A percentile compares a stretch with the other conserved stretches of the same genome.
Evolutionary conservation across 768 basidiomycete genomes (phyloP).

Genomic region (Rhodosporidiobolus odoratus): DNA sequence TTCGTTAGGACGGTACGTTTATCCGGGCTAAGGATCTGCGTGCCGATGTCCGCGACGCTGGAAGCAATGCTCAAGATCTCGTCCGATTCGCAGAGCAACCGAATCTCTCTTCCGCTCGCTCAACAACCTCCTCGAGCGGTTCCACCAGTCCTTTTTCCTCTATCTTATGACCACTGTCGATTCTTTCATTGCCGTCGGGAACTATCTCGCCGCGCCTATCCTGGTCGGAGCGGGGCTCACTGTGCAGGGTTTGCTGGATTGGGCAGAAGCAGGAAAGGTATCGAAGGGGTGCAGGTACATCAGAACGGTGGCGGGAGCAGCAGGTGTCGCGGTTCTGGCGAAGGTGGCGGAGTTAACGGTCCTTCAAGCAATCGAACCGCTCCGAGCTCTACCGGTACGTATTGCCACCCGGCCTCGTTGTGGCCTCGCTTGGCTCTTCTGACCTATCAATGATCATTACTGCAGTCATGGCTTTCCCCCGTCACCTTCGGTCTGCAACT

Average conservation of each 20-base stretch:
- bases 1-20: constrained; percentile 71
- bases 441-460: too few species aligned
- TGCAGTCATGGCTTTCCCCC: too few species aligned
- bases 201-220: constrained; percentile 80
- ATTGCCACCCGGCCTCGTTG: too few species aligned
- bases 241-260: constrained; percentile 68
- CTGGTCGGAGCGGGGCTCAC: constrained; percentile 79
- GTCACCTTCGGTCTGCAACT: too few species aligned
- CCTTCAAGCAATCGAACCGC: not conserved
- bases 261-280: constrained; percentile 58
- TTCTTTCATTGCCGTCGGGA: constrained; percentile 81
- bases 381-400: not conserved
- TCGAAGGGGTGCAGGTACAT: constrained; percentile 48
- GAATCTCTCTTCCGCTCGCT: constrained; percentile 84
- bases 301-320: not conserved
- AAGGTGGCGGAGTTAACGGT: not conserved
- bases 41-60: not conserved
- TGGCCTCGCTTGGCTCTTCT: too few species aligned
- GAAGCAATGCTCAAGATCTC: too few species aligned
- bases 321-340: not conserved
- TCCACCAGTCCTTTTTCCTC: constrained; percentile 97
- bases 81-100: constrained; percentile 56
- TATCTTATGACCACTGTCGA: constrained; percentile 66
- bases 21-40: constrained; percentile 11
- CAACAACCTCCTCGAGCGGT: constrained; percentile 89